Percentiles rank a stretch among this genome's conserved stretches.
Conservation (phyloP, 495 filamentous ascomycete genomes). For the Aspergillus baeticus region DNA sequence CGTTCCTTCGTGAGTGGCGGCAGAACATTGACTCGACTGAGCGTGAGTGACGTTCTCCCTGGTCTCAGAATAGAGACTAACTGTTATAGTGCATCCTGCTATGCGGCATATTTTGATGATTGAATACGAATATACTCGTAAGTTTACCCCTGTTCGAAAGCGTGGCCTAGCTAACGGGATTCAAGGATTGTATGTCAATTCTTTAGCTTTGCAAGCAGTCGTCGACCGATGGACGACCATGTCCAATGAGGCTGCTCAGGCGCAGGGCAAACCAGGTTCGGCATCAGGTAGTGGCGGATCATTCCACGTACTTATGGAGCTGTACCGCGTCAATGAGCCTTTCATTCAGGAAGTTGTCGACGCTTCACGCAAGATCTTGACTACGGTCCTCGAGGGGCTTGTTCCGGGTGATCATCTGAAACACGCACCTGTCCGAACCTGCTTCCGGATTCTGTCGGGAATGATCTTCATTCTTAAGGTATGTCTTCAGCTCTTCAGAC, state of each 20-base stretch:
- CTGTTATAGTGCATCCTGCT: constrained; percentile 59
- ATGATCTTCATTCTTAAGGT: constrained; percentile 91
- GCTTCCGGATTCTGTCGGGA: constrained; percentile 90
- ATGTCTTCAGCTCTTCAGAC: constrained; percentile 3
- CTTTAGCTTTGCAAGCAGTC: constrained; percentile 88
- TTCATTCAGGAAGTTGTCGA: constrained; percentile 89
- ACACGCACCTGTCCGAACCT: constrained; percentile 89
- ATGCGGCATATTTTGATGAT: constrained; percentile 84
- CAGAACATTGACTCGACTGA: constrained; percentile 68
- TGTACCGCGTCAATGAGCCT: constrained; percentile 59
- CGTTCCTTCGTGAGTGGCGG: constrained; percentile 72
- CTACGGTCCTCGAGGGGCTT: constrained; percentile 79
- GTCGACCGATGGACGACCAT: constrained; percentile 87
- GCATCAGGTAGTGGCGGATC: constrained; percentile 34
- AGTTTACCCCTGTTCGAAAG: constrained; percentile 15
- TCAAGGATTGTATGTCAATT: constrained; percentile 77
- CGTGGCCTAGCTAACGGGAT: constrained; percentile 13
- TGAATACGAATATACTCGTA: constrained; percentile 84
- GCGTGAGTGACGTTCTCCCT: constrained; percentile 25
- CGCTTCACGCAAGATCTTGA: constrained; percentile 78
- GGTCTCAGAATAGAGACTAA: constrained; percentile 1
- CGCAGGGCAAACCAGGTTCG: constrained; percentile 37
- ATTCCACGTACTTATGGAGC: constrained; percentile 54
- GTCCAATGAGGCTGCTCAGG: constrained; percentile 52
- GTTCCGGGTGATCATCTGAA: constrained; percentile 80